Conservation (phyloP, 495 filamentous ascomycete genomes). For the Neurospora sp. region DNA sequence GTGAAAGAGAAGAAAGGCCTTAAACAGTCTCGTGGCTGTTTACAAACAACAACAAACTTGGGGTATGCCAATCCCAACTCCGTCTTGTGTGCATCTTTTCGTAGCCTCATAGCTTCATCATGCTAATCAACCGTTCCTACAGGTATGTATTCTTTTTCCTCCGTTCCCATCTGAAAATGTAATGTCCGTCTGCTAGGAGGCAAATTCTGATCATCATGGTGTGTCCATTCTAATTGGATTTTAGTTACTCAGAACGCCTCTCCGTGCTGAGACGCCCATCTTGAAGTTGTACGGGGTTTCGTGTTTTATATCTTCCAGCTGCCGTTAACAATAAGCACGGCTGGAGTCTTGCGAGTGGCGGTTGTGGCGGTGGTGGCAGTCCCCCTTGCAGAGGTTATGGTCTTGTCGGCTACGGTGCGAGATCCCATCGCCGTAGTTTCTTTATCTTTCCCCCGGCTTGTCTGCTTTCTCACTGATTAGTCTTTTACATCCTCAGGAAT, state of each 20-base stretch:
- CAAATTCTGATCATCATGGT: neutral
- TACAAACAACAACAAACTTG: neutral
- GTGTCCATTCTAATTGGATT: neutral
- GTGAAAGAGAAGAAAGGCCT: no score
- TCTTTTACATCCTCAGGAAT: neutral
- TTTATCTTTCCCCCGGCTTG: neutral
- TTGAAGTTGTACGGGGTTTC: no score
- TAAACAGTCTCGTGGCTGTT: neutral
- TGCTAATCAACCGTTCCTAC: neutral
- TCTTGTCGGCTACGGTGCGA: no score
- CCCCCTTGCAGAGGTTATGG: neutral
- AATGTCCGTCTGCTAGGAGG: neutral
- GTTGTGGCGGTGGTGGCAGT: neutral
- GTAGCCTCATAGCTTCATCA: neutral
- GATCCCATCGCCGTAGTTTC: neutral
- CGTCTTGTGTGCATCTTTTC: neutral
- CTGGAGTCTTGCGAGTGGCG: neutral
- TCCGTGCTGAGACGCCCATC: neutral
- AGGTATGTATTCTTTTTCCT: neutral
- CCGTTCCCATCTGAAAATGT: neutral
- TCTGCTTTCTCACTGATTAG: neutral
- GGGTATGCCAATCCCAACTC: neutral
- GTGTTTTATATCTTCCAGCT: neutral
- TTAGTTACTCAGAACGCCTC: neutral
- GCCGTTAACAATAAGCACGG: neutral